Evolutionary conservation across 768 basidiomycete species (phyloP), one percentile per base, ranked within the genome.

Genomic region (Holtermanniella nyarrowii): DNA sequence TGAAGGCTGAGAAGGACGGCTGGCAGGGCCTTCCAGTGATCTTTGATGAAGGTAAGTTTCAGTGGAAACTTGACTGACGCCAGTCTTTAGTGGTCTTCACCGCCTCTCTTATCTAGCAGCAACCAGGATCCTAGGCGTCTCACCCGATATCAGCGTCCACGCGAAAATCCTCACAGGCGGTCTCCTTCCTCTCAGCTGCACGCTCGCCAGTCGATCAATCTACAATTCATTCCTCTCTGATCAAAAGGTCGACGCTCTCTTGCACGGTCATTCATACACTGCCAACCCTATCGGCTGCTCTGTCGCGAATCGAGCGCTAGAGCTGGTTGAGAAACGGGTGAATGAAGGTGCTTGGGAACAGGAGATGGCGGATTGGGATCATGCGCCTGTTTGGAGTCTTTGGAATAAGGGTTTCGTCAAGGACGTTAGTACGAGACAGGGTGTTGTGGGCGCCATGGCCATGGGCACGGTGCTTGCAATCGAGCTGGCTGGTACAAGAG

Each of bases 211-310:
- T 2, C 77, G 85, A 55, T 77, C 78, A 3, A 81, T 96, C 27
- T 97, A 90, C 75, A 69, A 78, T 20, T 81, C 85, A 0, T 96
- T 96, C 73, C 72, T 78, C 31, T 79, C 86, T 26, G 76, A 79
- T 26, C 77, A 76, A 27, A 96, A 96, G 69, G 78, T 77, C n/a
- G 80, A 86, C 55, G 89, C 93, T 14, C 74, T 97, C 13, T 74
- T 96, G 1, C 93, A 97, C 55, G 93, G 93, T 0, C 93, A 97
- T 69, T 88, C 86, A 51, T 97, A 97, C 69, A 95, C 88, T 0
- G 93, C 93, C 2, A 87, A 95, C 67, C 80, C 93, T 0, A 77
- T 95, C 37, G 93, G 89, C 0, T 96, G 93, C 70, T 83, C 86
- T 56, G 86, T 95, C 12, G 93, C 93, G 0, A 83, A 83, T 58